Evolutionary conservation across 176 grass and related monocot genomes (phyloP), one percentile per base, ranked within the genome.

Genomic region (Chloris gayana): DNA sequence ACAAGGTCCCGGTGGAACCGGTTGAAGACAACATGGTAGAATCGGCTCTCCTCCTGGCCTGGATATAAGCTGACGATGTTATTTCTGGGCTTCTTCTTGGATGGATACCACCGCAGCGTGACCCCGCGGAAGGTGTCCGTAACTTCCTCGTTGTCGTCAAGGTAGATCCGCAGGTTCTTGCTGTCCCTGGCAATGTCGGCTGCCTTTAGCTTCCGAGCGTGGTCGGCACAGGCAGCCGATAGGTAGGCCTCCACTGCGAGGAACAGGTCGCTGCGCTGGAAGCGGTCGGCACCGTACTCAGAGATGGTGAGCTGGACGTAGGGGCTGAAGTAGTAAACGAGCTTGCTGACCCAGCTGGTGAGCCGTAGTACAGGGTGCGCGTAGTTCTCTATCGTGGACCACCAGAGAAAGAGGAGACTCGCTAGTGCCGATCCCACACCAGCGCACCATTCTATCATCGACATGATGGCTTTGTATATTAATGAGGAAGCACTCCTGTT

Each of bases 141-240:
- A 35, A 95, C 89, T 81, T 92, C 87, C 58, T 95, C 77, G 45
- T 89, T 3, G 78, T 89, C 85, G 69, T 87, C 93, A 5, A 95
- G 84, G n/a, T 80, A 42, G 70, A 95, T 62, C 25, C 69, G 68
- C 17, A 84, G 78, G 14, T 24, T 83, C 58, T 71, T 82, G 78
- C 87, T 89, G 69, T 73, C 77, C 46, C 54, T 77, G 54, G 70
- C 64, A 37, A 95, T 57, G 9, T 95, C 93, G 13, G n/a, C n/a
- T n/a, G 87, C 93, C 57, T 26, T 77, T 54, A 95, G 93, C 41
- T 7, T 75, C 25, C 79, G 37, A 0, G 93, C 90, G 2, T 30
- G 71, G 33, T 72, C 34, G 17, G 87, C 67, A 27, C 90, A 89
- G 31, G 83, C 34, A 0, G 70, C 80, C 47, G 80, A 63, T 62